Base-by-base conservation (phyloP, 2,329 filamentous ascomycete species). In the Alternaria angustiovoidea region DNA sequence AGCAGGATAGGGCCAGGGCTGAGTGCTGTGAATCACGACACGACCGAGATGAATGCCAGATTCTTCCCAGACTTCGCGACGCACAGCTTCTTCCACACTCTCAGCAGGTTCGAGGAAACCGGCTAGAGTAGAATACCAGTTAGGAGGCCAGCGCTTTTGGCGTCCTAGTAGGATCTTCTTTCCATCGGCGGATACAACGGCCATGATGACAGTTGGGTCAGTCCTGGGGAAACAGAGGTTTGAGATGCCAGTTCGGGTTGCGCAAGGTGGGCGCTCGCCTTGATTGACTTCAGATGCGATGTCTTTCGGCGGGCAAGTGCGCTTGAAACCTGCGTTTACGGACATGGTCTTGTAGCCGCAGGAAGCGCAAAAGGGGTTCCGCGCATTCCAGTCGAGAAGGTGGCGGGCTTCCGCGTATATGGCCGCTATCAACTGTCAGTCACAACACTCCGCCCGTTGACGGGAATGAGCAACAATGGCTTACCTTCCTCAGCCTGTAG, bases 131-230 rank as follows among this genome's bases (percentile, higher is more conserved):
- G 88, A 92, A 83, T 94, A 97, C 92, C 91, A 97, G 77, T 91
- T 77, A 1, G 87, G 84, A 1, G 95, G 95, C 86, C 90, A 99
- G 54, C 92, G 87, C 79, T 91, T 91, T 73, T 92, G 88, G 14
- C 95, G 89, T 38, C 95, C 95, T 0, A 99, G 89, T 7, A 99
- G 87, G 39, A 97, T 81, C 62, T 88, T 87, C 66, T 89, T 86
- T 51, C 91, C 91, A 69, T 96, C 92, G 51, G 89, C 84, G 54
- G 91, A 96, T 32, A 98, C 87, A 11, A 97, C 90, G 0, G 94
- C 94, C 81, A 96, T 94, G 80, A 99, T 99, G 77, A 98, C 93
- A 28, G 93, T 96, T 1, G 94, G 93, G 71, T 97, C 94, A 2
- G 94, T 97, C 51, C 94, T 88, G 3, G 94, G 94, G 83, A 97